These are phyloP conservation scores for Lizonia empirigonia DNA, from an alignment of 2,329 filamentous ascomycete genomes.

Conservation along the genomic window DNA sequence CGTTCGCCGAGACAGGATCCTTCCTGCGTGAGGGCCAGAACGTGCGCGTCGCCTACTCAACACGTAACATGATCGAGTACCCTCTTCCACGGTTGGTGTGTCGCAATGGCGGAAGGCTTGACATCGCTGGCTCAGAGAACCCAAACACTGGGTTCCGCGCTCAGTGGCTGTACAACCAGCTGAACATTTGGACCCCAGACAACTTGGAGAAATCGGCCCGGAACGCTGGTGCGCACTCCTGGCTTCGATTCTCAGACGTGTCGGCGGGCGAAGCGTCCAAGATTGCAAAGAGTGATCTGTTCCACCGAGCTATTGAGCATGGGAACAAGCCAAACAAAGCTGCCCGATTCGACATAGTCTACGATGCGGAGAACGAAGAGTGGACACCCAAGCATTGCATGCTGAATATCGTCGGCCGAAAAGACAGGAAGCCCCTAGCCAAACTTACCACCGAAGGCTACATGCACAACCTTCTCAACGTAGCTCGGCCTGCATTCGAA, in stretches of 20 bases:
- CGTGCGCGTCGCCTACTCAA: conserved; percentile 83
- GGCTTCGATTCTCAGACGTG: conserved; percentile 82
- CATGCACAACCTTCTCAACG: conserved; percentile 77
- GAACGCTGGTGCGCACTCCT: conserved; percentile 76
- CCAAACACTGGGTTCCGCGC: conserved; percentile 76
- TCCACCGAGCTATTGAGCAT: conserved; percentile 73
- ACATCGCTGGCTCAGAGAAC: conserved; percentile 76
- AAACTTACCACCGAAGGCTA: conserved; percentile 74
- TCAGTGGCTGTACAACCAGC: conserved; percentile 76
- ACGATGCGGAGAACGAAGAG: conserved; percentile 67
- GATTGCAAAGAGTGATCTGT: conserved; percentile 71
- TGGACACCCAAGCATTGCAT: conserved; percentile 77
- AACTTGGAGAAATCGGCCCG: conserved; percentile 70
- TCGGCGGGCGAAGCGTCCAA: conserved; percentile 75
- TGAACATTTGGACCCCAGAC: conserved; percentile 89
- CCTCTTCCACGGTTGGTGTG: conserved; percentile 81
- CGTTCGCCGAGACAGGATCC: conserved; percentile 92
- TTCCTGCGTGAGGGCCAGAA: conserved; percentile 87
- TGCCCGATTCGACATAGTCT: conserved; percentile 69
- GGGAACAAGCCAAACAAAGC: conserved; percentile 61
- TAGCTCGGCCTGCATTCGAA: conserved; percentile 69
- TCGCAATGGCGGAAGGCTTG: conserved; percentile 76
- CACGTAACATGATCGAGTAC: conserved; percentile 84
- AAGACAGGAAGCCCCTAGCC: conserved; percentile 68
- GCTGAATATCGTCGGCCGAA: conserved; percentile 77